Evolutionary conservation across 768 basidiomycete genomes (phyloP).

Genomic region (Rhizopogon rudus): DNA sequence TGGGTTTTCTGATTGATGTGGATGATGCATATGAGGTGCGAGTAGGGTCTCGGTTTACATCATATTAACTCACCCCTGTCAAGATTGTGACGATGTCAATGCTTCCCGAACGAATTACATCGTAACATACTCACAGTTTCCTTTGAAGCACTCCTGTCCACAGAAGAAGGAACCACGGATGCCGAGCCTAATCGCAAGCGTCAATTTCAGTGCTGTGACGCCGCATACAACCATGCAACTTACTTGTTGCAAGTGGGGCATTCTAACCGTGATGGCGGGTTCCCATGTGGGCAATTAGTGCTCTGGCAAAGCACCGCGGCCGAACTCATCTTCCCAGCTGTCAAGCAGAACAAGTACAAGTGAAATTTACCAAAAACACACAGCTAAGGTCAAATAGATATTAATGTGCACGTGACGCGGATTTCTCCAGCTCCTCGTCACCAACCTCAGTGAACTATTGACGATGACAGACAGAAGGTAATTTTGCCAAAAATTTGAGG

Average conservation of each 20-base stretch:
- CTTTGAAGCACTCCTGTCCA: slow-evolving; percentile 94
- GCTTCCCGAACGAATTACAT: not conserved
- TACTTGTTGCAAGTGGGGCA: slow-evolving; percentile 95
- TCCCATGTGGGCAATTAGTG: slow-evolving; percentile 67
- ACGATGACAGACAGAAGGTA: too few species aligned
- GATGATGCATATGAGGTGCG: slow-evolving; percentile 1
- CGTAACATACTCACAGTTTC: slow-evolving; percentile 65
- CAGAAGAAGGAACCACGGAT: slow-evolving; percentile 89
- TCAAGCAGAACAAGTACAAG: not conserved
- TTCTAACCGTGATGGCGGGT: slow-evolving; percentile 82
- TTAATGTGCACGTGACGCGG: slow-evolving; percentile 15
- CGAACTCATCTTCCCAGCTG: slow-evolving; percentile 30
- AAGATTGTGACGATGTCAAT: not conserved
- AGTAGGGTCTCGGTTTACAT: not conserved
- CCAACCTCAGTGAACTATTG: too few species aligned
- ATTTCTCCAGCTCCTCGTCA: too few species aligned
- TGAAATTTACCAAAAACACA: not conserved
- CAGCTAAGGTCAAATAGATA: too few species aligned
- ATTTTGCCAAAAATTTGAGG: too few species aligned
- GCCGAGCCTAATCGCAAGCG: slow-evolving; percentile 49
- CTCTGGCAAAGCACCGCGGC: slow-evolving; percentile 55
- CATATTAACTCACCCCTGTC: slow-evolving; percentile 19
- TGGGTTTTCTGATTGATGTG: slow-evolving; percentile 62
- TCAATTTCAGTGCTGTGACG: slow-evolving; percentile 10
- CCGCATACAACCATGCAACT: slow-evolving; percentile 16